Evolutionary conservation across 352 stramenopile genomes (phyloP).

Genomic region (Pythium periplocum): DNA sequence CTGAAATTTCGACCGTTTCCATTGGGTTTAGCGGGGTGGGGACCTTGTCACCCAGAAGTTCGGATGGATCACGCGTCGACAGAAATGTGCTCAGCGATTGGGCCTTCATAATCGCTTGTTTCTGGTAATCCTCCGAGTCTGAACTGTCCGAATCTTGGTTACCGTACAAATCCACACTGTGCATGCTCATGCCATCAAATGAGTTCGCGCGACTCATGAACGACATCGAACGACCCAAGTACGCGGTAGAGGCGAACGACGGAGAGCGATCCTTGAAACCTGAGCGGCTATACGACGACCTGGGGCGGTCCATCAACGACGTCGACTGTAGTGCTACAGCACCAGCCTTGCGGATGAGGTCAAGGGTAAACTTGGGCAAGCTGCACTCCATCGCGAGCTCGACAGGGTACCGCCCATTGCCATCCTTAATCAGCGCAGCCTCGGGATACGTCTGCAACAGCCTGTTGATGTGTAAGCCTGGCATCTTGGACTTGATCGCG

Average conservation of each 20-base stretch:
- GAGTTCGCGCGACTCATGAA: constrained; percentile 5
- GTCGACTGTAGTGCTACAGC: constrained; percentile 30
- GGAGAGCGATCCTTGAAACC: constrained; percentile 11
- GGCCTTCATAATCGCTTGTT: constrained; percentile 37
- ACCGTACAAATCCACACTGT: background rate
- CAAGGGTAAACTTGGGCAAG: constrained; percentile 64
- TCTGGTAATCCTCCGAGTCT: constrained; percentile 20
- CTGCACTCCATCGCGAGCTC: constrained; percentile 55
- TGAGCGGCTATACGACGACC: too few species aligned
- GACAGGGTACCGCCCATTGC: constrained; percentile 45
- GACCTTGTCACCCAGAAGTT: constrained; percentile 34
- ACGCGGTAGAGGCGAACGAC: constrained; percentile 29
- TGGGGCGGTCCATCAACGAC: constrained; percentile 22
- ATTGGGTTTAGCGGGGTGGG: constrained; percentile 31
- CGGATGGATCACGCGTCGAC: constrained; percentile 24
- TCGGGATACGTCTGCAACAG: constrained; percentile 40
- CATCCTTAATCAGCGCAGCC: constrained; percentile 49
- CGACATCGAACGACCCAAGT: constrained; percentile 1
- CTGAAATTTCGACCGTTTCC: constrained; percentile 51
- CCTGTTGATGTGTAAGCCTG: constrained; percentile 48
- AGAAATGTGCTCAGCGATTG: constrained; percentile 46
- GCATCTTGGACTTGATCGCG: constrained; percentile 65
- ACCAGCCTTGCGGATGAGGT: constrained; percentile 62
- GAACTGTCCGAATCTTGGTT: background rate
- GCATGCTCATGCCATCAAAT: constrained; percentile 10